phyloP scores from a whole-genome alignment of 148 eudicot genomes.

The Fallopia convolvulus region DNA sequence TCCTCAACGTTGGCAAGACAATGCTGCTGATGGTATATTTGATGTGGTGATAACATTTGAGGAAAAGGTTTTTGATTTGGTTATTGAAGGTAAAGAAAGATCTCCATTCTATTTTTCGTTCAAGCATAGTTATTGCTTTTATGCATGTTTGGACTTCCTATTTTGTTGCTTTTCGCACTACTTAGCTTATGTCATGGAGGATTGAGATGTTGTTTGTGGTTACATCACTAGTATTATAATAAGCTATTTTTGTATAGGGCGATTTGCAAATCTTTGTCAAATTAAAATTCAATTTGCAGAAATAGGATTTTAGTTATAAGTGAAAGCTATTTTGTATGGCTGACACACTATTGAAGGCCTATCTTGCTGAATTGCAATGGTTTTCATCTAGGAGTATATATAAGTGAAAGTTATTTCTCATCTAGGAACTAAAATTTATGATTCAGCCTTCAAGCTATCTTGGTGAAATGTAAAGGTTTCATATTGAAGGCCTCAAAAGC shows the following conservation, averaged over 20 bases:
- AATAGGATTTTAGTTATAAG: not conserved
- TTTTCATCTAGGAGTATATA: too few relatives aligned
- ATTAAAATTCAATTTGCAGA: not conserved
- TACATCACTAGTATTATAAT: not conserved
- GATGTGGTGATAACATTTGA: constrained; percentile 86
- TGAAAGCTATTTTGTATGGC: not conserved
- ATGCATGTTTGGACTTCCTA: not conserved
- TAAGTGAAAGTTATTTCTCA: too few relatives aligned
- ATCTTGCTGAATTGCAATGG: not conserved
- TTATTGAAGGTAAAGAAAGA: constrained; percentile 62
- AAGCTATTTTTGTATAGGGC: not conserved
- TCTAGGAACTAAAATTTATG: too few relatives aligned
- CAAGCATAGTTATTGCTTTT: not conserved
- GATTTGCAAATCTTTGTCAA: not conserved
- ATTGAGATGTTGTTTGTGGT: not conserved
- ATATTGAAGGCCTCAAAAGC: not conserved
- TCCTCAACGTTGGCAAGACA: constrained; percentile 98
- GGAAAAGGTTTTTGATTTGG: constrained; percentile 95
- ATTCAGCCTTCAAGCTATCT: too few relatives aligned
- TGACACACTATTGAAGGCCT: not conserved
- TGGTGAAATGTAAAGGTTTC: too few relatives aligned
- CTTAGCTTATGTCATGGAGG: not conserved
- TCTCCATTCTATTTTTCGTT: not conserved
- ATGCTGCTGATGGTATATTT: constrained; percentile 77
- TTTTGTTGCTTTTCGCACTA: not conserved